Evolutionary conservation across 768 basidiomycete species (phyloP), one percentile per base, ranked within the genome.

Genomic region (Leccinum subtestaceum): DNA sequence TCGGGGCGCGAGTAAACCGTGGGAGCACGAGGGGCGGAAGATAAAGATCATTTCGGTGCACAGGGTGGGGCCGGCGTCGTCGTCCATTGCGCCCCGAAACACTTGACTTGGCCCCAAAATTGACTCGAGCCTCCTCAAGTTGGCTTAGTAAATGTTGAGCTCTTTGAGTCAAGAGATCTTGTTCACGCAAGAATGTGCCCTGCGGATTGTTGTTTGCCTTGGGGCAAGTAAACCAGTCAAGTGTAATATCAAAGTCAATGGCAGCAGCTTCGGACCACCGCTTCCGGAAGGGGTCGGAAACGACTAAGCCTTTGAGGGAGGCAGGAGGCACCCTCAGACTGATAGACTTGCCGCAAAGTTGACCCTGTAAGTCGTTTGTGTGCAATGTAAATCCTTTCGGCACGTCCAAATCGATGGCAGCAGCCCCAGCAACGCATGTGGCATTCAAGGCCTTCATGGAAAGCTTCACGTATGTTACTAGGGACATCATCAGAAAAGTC

Each of bases 401-500:
- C 0, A 92, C 61, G 1, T 76, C 69, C 15, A 90, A 53, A 25
- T 86, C 76, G 11, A 88, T 32, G 0, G 86, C 86, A 21, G 84
- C 80, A 31, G 74, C 71, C 4, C 77, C 80, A 7, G 80, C 80
- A 58, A 75, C 75, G 77, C 88, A 84, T 4, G 82, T 81, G 7
- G 81, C 63, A 55, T 91, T 83, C 21, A 89, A 52, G 2, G 77
- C 67, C 45, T 76, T 78, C 31, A 93, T 32, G 0, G 80, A 74
- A 21, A 95, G 67, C 60, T 90, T 93, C 65, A 94, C 72, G 66
- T 96, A 93, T 0, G 95, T 97, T 34, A 93, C 95, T 96, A 36
- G 52, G 55, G 40, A 63, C 47, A 13, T 56, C 47, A 55, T 65
- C 40, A 58, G 53, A 55, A 47, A 17, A 50, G 52, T 29, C n/a